Evolutionary conservation across 164 flowering plant genomes (phyloP).

Genomic region (Chimonanthus salicifolius): DNA sequence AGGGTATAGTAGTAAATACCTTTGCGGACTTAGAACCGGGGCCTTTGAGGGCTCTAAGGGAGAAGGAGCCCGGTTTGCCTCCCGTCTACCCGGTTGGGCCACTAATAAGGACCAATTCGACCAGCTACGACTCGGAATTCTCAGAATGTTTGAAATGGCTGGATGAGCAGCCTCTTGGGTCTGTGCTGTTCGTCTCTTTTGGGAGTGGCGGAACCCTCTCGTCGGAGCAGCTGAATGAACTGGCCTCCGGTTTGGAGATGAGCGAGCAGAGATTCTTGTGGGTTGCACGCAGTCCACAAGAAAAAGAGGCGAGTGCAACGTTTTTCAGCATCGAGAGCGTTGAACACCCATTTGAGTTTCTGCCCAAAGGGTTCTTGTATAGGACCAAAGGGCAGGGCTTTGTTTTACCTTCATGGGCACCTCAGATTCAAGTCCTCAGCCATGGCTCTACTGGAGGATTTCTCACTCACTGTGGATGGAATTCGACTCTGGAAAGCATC

Average conservation of each 20-base stretch:
- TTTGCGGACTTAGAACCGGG: conserved; percentile 20
- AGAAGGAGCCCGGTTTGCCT: background rate
- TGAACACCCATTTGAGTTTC: conserved; percentile 16
- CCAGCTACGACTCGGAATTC: background rate
- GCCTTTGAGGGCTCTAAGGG: conserved; percentile 14
- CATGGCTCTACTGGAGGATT: conserved; percentile 16
- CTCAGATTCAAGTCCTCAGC: conserved; percentile 12
- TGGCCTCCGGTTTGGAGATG: conserved; percentile 35
- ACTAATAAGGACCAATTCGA: conserved; percentile 7
- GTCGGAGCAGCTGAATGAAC: conserved; percentile 19
- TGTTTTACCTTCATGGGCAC: conserved; percentile 26
- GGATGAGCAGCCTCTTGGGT: conserved; percentile 30
- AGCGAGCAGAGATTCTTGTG: conserved; percentile 36
- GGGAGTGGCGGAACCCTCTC: conserved; percentile 46
- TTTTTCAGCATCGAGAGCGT: conserved; percentile 15
- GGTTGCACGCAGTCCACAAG: conserved; percentile 31
- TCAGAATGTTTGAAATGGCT: conserved; percentile 28
- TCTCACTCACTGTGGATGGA: conserved; percentile 57
- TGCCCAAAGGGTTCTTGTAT: conserved; percentile 25
- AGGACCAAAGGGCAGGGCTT: conserved; percentile 20
- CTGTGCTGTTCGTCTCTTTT: conserved; percentile 34
- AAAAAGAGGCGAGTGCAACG: conserved; percentile 15
- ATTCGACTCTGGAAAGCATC: conserved; percentile 60
- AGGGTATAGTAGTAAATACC: conserved; percentile 28
- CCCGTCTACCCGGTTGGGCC: conserved; percentile 36